These are phyloP conservation scores for Lepiota venenata DNA, from an alignment of 768 basidiomycete genomes.

Conservation along the genomic window DNA sequence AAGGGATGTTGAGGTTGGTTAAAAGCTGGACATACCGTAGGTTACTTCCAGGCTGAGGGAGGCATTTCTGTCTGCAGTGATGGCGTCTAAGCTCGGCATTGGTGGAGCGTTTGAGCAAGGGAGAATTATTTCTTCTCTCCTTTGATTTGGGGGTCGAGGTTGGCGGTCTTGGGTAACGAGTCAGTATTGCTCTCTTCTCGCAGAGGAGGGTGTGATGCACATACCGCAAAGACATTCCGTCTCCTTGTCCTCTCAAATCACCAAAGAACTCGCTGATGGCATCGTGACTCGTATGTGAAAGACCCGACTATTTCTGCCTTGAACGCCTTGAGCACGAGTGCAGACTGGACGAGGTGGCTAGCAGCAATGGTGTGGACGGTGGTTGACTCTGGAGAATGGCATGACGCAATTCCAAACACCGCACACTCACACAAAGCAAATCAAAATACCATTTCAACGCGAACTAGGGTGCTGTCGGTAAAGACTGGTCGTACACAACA, in stretches of 20 bases:
- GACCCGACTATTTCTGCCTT: conserved; percentile 54
- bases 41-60: conserved; percentile 44
- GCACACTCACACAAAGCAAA: no score
- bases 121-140: conserved; percentile 26
- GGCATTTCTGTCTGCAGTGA: conserved; percentile 33
- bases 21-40: conserved; percentile 39
- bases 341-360: conserved; percentile 46
- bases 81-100: conserved; percentile 37
- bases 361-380: conserved; percentile 22
- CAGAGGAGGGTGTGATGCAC: not conserved
- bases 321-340: conserved; percentile 53
- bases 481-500: no score
- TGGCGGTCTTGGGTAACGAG: conserved; percentile 21
- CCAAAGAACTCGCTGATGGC: conserved; percentile 40
- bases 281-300: conserved; percentile 34
- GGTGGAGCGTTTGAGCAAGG: conserved; percentile 30
- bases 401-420: no score
- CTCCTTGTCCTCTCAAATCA: conserved; percentile 33
- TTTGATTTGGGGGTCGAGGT: conserved; percentile 39
- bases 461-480: no score
- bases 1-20: not conserved
- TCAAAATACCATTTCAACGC: no score
- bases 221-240: conserved; percentile 29
- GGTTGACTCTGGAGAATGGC: no score
- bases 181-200: no score